Evolutionary conservation across 352 stramenopile genomes (phyloP), one percentile per base, ranked within the genome.

Genomic region (Phytophthora constricta): DNA sequence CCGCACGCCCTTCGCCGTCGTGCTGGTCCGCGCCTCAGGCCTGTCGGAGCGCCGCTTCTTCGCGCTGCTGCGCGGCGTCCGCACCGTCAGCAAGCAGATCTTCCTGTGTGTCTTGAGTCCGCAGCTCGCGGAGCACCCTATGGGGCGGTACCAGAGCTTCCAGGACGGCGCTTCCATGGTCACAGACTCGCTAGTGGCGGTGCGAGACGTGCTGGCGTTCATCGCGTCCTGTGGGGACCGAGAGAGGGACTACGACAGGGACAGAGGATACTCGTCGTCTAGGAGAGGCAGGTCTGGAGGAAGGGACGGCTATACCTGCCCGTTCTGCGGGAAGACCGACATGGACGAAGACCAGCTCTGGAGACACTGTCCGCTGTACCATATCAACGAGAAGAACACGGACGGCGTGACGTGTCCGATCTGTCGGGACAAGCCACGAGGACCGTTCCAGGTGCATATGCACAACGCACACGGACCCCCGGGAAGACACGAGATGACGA

Each of bases 91-190:
- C 64, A 78, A 77, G 49, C 86, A 95, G 80, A 81, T 95, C 63
- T 95, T 95, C 49, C 59, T 95, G n/a, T 94, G 86, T 45, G 81
- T 93, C 52, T 92, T 91, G 66, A 94, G 86, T 72, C 72, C 86
- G 58, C 86, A 91, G 57, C 69, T 95, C 9, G 72, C 81, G 5
- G 86, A 93, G 59, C 52, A 93, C 58, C 81, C 87, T 5, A 79
- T 86, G 67, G 82, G 77, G 0, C 82, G 87, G 13, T 93, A 95
- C 69, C 69, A 82, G 62, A 90, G 87, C 57, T 94, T 95, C 59
- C 74, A 89, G 50, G 67, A 92, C 20, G 87, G 87, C 13, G 86
- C 84, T 11, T 91, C 82, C 8, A 95, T 95, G 87, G 87, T 95
- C 58, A 95, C 87, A 7, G 80, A 79, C 63, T 90, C 80, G 9